Evolutionary conservation across 148 eudicot genomes (phyloP).

Genomic region (Euryodendron excelsum): DNA sequence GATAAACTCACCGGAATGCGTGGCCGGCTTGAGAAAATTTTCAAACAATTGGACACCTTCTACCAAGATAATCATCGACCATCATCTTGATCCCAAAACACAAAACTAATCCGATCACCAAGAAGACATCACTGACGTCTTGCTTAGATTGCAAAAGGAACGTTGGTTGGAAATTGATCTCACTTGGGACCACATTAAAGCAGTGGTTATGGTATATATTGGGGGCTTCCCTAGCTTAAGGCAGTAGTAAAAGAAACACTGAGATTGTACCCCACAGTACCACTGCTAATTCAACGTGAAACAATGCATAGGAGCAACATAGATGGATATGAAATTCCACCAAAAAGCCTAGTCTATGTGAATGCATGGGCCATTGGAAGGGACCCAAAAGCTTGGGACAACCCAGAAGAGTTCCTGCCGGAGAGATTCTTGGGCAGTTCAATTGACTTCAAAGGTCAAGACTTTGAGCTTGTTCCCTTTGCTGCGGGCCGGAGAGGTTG

Average conservation of each 20-base stretch:
- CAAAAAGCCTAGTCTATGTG: conserved; percentile 29
- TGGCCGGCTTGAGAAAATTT: not conserved
- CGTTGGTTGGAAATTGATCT: not conserved
- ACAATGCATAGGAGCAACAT: conserved; percentile 20
- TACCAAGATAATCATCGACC: not conserved
- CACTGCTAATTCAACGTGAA: conserved; percentile 33
- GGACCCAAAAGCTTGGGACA: conserved; percentile 39
- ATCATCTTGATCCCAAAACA: not conserved
- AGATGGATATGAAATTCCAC: conserved; percentile 33
- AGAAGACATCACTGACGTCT: conserved; percentile 3
- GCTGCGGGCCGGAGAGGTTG: conserved; percentile 46
- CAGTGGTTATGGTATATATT: not conserved
- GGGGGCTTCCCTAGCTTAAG: conserved; percentile 25
- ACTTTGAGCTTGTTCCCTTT: conserved; percentile 36
- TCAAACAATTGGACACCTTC: not conserved
- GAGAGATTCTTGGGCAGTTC: conserved; percentile 37
- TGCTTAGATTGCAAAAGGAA: not conserved
- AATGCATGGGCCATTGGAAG: conserved; percentile 34
- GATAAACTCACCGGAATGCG: not conserved
- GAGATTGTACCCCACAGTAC: conserved; percentile 36
- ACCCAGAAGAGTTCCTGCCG: conserved; percentile 28
- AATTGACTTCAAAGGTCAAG: conserved; percentile 26
- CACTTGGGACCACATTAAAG: conserved; percentile 10
- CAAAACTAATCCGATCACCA: not conserved
- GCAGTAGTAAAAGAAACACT: conserved; percentile 40